These are phyloP conservation scores for Inga oerstediana DNA, from an alignment of 306 rosid genomes.

Conservation along the genomic window DNA sequence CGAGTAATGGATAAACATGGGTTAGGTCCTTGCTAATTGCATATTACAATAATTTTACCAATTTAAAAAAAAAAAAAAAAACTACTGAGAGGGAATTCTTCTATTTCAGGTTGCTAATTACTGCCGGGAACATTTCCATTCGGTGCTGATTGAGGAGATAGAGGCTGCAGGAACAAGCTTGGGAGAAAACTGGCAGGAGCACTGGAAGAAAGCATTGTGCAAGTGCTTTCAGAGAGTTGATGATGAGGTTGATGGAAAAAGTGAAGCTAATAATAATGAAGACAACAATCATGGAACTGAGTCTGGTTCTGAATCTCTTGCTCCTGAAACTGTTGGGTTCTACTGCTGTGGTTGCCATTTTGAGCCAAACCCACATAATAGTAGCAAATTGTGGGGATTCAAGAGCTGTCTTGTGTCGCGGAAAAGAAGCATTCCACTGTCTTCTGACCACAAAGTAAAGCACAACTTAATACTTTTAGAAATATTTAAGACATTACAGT, in stretches of 20 bases:
- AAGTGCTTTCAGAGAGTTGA: constrained; percentile 71
- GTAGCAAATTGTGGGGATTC: constrained; percentile 88
- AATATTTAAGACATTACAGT: background rate
- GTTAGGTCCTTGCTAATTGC: background rate
- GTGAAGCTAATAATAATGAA: constrained; percentile 15
- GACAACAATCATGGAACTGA: constrained; percentile 38
- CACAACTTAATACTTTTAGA: constrained; percentile 20
- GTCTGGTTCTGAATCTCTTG: constrained; percentile 44
- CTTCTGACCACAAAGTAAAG: constrained; percentile 82
- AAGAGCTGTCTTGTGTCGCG: constrained; percentile 76
- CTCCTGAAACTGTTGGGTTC: constrained; percentile 87
- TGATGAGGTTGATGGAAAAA: constrained; percentile 64
- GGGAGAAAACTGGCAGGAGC: constrained; percentile 46
- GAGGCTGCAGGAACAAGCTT: constrained; percentile 43
- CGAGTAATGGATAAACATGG: background rate
- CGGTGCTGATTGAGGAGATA: constrained; percentile 65
- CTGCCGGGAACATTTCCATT: constrained; percentile 71
- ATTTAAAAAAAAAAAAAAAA: too few species aligned
- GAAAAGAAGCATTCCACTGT: constrained; percentile 72
- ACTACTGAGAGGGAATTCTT: constrained; percentile 8
- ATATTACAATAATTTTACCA: background rate
- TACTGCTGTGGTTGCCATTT: constrained; percentile 77
- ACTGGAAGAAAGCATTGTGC: constrained; percentile 63
- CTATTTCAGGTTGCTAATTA: constrained; percentile 73
- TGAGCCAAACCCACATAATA: constrained; percentile 60